Conservation (phyloP, 495 filamentous ascomycete species). For the Trichoderma orchidacearum region DNA sequence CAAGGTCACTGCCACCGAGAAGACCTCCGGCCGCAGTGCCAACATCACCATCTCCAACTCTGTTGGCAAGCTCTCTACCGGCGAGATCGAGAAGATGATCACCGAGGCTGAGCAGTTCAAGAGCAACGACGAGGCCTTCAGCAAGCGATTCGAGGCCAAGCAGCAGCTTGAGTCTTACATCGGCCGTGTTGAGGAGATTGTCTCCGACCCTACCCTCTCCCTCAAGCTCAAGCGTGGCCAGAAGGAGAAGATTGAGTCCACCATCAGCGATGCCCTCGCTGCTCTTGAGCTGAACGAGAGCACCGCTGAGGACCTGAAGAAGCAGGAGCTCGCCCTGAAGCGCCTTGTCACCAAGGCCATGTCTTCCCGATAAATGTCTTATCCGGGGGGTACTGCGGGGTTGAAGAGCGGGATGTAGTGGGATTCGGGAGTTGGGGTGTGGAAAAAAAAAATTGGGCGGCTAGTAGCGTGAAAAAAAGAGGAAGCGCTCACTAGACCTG, state of each 20-base stretch:
- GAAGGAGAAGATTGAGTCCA: conserved; percentile 98
- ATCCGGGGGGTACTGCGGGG: background rate
- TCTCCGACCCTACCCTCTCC: conserved; percentile 90
- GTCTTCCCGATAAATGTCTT: conserved; percentile 53
- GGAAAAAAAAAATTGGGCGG: conserved; percentile 2
- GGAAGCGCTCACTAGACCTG: background rate
- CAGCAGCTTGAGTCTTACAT: conserved; percentile 99
- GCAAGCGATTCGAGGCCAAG: conserved; percentile 96
- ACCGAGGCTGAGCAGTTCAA: conserved; percentile 98
- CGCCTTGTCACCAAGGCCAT: conserved; percentile 94
- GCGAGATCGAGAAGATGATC: conserved; percentile 97
- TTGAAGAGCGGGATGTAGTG: background rate
- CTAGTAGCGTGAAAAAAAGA: background rate
- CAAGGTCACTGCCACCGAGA: conserved; percentile 98
- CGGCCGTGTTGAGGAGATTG: conserved; percentile 94
- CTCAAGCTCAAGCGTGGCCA: conserved; percentile 97
- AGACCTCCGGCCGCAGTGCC: conserved; percentile 92
- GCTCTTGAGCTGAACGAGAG: conserved; percentile 49
- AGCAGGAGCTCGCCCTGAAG: conserved; percentile 99
- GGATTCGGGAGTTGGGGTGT: background rate
- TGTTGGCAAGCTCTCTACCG: conserved; percentile 90
- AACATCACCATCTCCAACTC: conserved; percentile 99
- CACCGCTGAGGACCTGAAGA: conserved; percentile 88
- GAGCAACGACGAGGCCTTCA: conserved; percentile 92
- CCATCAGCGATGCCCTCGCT: conserved; percentile 40